Base-by-base conservation (phyloP, 768 basidiomycete species). In the Trametes meyenii region DNA sequence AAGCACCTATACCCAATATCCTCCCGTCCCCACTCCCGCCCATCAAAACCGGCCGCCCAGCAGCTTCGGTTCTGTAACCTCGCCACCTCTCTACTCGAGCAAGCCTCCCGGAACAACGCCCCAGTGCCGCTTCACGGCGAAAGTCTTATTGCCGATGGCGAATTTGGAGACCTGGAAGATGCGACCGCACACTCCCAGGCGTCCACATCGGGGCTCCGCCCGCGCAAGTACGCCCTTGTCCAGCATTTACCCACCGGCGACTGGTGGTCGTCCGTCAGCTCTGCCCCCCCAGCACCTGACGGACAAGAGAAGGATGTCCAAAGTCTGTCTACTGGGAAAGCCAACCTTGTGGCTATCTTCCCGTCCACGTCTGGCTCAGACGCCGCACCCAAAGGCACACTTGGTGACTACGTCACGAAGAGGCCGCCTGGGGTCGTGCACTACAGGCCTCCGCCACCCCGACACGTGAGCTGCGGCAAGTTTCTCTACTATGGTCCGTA, bases 401-500 rank as follows among this genome's bases (percentile, higher is more conserved):
- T 93, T 21, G 85, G 77, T n/a, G 80, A 85, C 16, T 89, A 88
- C 55, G 76, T 79, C 52, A 72, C 78, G 40, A 75, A 76, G 64
- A 79, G 76, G 53, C 74, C 81, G 3, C 69, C 76, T 45, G 70
- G 75, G 19, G 17, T 26, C 1, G 39, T 55, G 71, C 76, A 58
- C 78, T 76, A 66, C 73, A 77, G 64, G 39, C 72, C 80, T 23
- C 81, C 82, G 1, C 72, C 78, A 0, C 77, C 84, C 16, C 83
- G 88, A 44, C 79, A 78, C 24, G 72, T 92, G 39, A 81, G 84
- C 45, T 79, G 85, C 26, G 90, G 89, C 55, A 73, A 79, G 0
- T 93, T 93, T 69, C 77, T 94, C 7, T 89, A 94, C 72, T 94
- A 94, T 68, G 92, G 92, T 0, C 79, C 81, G 13, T 88, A 79